phyloP scores from a whole-genome alignment of 108 stramenopile genomes.

The Fragilaria crotonensis region DNA sequence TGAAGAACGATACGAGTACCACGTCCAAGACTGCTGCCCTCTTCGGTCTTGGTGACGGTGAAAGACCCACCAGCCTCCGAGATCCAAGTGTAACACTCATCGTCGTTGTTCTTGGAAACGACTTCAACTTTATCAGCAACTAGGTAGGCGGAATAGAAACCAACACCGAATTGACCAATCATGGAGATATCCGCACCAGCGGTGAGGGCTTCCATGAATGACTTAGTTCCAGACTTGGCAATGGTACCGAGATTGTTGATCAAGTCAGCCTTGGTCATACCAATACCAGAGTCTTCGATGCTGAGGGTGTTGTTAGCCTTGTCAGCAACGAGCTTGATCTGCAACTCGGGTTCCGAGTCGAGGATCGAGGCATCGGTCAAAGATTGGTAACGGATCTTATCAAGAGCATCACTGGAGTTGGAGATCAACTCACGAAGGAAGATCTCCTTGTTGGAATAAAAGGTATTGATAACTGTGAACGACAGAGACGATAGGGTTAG shows the following conservation, averaged over 20 bases:
- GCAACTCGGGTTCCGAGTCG: slow-evolving; percentile 91
- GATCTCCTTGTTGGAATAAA: slow-evolving; percentile 99
- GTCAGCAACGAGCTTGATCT: slow-evolving; percentile 98
- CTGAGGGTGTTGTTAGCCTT: slow-evolving; percentile 99
- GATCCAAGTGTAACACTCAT: slow-evolving; percentile 88
- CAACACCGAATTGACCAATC: slow-evolving; percentile 99
- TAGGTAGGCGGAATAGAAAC: slow-evolving; percentile 99
- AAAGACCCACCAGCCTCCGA: slow-evolving; percentile 98
- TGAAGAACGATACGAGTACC: slow-evolving; percentile 98
- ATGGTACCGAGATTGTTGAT: slow-evolving; percentile 99
- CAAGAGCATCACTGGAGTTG: slow-evolving; percentile 95
- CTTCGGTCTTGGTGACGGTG: slow-evolving; percentile 77
- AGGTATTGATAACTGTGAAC: slow-evolving; percentile 88
- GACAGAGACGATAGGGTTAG: slow-evolving; percentile 2
- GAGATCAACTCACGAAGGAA: slow-evolving; percentile 99
- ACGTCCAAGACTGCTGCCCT: slow-evolving; percentile 82
- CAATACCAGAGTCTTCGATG: slow-evolving; percentile 98
- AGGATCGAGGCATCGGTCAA: slow-evolving; percentile 93
- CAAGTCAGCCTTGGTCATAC: slow-evolving; percentile 99
- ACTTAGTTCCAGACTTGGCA: slow-evolving; percentile 99
- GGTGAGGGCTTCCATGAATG: slow-evolving; percentile 99
- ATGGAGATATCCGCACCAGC: slow-evolving; percentile 99
- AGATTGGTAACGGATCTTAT: slow-evolving; percentile 99
- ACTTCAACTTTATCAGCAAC: slow-evolving; percentile 99
- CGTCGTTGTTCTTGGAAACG: slow-evolving; percentile 95